A percentile compares a stretch with the other conserved stretches of the same genome.
These are phyloP conservation scores for Magnusiomyces suaveolens DNA, from an alignment of 1,139 yeast species.

Conservation along the genomic window DNA sequence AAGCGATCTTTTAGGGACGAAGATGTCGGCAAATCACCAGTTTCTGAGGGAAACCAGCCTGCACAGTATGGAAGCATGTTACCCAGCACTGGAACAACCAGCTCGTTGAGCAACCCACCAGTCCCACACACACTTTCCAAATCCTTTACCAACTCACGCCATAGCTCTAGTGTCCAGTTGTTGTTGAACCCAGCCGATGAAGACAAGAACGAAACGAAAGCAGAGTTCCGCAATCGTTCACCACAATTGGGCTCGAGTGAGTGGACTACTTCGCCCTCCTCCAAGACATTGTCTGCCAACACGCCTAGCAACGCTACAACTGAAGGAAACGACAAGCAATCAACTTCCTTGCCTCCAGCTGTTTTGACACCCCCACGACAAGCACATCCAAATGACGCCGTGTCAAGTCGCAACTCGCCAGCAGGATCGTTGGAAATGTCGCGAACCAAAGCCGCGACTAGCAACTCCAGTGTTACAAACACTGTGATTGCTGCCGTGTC, in stretches of 20 bases:
- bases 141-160: neutral
- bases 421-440: neutral
- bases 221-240: neutral
- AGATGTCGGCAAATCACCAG: neutral
- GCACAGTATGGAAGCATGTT: neutral
- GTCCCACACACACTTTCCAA: neutral
- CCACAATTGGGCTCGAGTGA: neutral
- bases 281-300: neutral
- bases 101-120: neutral
- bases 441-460: too few species aligned
- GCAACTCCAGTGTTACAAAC: neutral
- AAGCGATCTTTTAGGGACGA: neutral
- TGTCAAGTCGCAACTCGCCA: neutral
- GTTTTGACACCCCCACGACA: neutral
- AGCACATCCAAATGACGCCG: neutral
- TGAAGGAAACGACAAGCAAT: neutral
- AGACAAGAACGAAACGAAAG: slow-evolving; percentile 4
- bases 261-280: slow-evolving; percentile 6
- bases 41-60: neutral
- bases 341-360: neutral
- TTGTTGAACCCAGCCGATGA: slow-evolving; percentile 20
- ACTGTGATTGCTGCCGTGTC: neutral
- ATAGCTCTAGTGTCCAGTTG: slow-evolving; percentile 18
- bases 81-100: neutral
- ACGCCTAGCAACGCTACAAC: neutral